These are phyloP conservation scores for Globisporangium emineosum DNA, from an alignment of 352 stramenopile genomes.

Conservation along the genomic window DNA sequence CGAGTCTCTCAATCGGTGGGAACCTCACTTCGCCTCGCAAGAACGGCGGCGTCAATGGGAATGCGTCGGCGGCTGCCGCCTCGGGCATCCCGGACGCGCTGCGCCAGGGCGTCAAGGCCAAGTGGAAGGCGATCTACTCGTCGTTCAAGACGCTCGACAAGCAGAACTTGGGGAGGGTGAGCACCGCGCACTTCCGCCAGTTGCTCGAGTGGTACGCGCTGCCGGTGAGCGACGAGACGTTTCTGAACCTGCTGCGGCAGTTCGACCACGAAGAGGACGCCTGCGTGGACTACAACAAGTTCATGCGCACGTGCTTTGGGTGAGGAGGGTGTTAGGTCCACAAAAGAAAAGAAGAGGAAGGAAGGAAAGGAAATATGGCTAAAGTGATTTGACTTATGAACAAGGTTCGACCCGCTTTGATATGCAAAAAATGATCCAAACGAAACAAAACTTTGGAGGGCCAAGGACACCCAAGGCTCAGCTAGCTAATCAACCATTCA, in stretches of 20 bases:
- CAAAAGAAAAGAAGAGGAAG: too few species aligned
- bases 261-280: conserved; percentile 61
- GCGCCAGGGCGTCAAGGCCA: conserved; percentile 32
- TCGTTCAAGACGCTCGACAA: conserved; percentile 70
- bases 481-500: background rate
- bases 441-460: background rate
- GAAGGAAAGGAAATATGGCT: too few species aligned
- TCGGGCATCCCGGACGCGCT: conserved; percentile 38
- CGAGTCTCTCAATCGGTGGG: conserved; percentile 18
- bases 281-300: conserved; percentile 69
- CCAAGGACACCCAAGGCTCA: background rate
- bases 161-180: conserved; percentile 42
- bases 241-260: conserved; percentile 53
- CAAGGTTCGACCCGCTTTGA: background rate
- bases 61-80: background rate
- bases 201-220: conserved; percentile 75
- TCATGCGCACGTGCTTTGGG: conserved; percentile 62
- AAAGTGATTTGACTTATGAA: background rate
- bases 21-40: conserved; percentile 5
- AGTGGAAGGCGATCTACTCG: conserved; percentile 65
- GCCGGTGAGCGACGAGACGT: conserved; percentile 41
- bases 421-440: background rate
- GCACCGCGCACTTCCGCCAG: conserved; percentile 60
- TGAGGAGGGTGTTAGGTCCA: too few species aligned
- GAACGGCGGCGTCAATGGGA: background rate